Base-by-base conservation (phyloP, 768 basidiomycete species). In the Leccinum uliginosum region DNA sequence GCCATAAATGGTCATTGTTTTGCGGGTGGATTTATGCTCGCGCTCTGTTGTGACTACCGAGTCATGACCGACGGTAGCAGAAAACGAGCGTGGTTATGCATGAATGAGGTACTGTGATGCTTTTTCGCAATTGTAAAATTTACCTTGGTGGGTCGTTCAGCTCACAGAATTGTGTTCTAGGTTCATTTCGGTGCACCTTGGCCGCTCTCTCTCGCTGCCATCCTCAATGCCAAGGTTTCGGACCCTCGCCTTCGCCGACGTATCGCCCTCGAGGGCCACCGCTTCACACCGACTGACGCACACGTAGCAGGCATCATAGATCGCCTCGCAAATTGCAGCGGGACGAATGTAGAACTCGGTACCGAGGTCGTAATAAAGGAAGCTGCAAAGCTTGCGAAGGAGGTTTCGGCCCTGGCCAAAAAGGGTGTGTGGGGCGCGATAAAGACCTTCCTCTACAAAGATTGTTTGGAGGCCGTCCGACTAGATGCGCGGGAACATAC, bases 1-100 rank as follows among this genome's bases (percentile, higher is more conserved):
- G 89, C 88, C 2, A 83, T 91, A 63, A 91, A 91, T 62, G 90
- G 89, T 0, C 91, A 93, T 66, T 87, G 86, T 61, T 96, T 89
- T 71, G 95, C 93, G 5, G 94, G 80, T 11, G 93, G 84, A 14
- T 82, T 91, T 66, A 84, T 91, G 71, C 73, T 95, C 14, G 80
- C 92, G 3, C 72, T 97, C 50, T 81, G 80, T 4, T 95, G 91
- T 68, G 93, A 97, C 71, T 94, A 91, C 73, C 83, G 93, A 40
- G 79, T 96, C 54, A 93, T 95, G 86, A 90, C 84, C 14, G 86
- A 90, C 61, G 93, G 87, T 15, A 85, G 77, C 64, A 81, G 79
- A 62, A 85, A 85, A 29, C 84, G 86, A 65, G 86, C 88, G 1
- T 94, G 92, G 88, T 73, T 91, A 51, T 91, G 86, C 68, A 96